Base-by-base conservation (phyloP, 495 filamentous ascomycete species). In the Hypoxylon perforatum region DNA sequence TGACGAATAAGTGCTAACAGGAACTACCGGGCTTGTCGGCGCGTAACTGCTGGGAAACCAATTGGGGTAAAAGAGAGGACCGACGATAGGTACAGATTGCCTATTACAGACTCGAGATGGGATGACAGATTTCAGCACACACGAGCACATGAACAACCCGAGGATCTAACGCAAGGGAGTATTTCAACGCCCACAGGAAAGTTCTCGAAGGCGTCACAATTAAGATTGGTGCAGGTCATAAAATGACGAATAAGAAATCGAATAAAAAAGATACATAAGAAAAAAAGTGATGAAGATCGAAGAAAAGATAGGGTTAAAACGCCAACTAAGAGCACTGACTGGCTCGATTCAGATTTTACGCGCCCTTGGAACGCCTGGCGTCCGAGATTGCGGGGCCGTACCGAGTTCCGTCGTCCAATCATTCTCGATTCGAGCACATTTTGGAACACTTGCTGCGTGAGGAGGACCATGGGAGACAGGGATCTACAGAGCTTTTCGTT, bases 361-460 rank as follows among this genome's bases (percentile, higher is more conserved):
- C 79, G 79, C 80, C 80, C 75, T 69, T 80, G 75, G 73, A 77
- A 79, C 75, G 72, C 75, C 61, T 73, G 68, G 72, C 53, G 71
- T 77, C 70, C 72, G 67, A 76, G 69, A 69, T 56, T 70, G 65
- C 67, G 73, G 71, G 58, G 54, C 57, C 61, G 53, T 64, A 51
- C 71, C 72, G 73, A 72, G 52, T 36, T 36, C 47, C 48, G 66
- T 52, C 47, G 49, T 35, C 80, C 79, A 82, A 81, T 81, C 71
- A 81, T 63, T 23, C 53, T 50, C 41, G 54, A 41, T 39, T 61
- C 57, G 67, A 56, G 25, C 33, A 56, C 38, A 66, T 67, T 67
- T 74, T 76, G 79, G 73, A 80, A 80, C 76, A 70, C 70, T 77
- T 75, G 48, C 45, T 77, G 79, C 78, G 76, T 77, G 77, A 80